A percentile compares a stretch with the other conserved stretches of the same genome.
Evolutionary conservation across 169 alveolate genomes (phyloP).

Genomic region (Amoebophrya sp.): DNA sequence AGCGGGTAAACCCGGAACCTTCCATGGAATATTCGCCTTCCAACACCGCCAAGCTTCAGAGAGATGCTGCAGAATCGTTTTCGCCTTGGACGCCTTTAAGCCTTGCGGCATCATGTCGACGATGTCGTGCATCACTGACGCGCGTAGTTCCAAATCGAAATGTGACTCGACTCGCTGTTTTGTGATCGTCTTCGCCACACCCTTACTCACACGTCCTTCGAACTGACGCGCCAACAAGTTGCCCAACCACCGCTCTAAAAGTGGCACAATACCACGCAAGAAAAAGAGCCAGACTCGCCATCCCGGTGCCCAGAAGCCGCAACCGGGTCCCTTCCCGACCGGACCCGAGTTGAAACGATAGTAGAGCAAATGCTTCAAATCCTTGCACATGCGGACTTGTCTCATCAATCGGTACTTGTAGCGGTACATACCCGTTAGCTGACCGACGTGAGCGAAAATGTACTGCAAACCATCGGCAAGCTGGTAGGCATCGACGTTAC

Average conservation of each 20-base stretch:
- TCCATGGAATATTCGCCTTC: conserved; percentile 99
- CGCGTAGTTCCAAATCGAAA: conserved; percentile 98
- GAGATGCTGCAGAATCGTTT: conserved; percentile 96
- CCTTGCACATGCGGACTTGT: conserved; percentile 98
- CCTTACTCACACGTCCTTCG: conserved; percentile 97
- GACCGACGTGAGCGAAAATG: conserved; percentile 98
- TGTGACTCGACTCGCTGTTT: conserved; percentile 99
- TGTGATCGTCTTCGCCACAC: conserved; percentile 97
- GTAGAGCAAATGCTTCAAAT: conserved; percentile 96
- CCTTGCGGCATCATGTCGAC: conserved; percentile 99
- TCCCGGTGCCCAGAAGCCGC: conserved; percentile 99
- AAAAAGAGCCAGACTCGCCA: conserved; percentile 99
- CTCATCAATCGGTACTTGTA: conserved; percentile 99
- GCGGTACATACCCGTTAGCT: conserved; percentile 99
- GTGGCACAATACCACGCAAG: conserved; percentile 95
- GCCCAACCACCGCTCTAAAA: conserved; percentile 99
- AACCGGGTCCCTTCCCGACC: conserved; percentile 99
- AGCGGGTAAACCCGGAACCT: conserved; percentile 98
- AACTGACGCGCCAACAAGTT: conserved; percentile 95
- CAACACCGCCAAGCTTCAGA: conserved; percentile 99
- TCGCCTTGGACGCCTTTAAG: conserved; percentile 92
- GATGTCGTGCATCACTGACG: conserved; percentile 99
- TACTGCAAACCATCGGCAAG: conserved; percentile 99
- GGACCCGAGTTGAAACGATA: conserved; percentile 99
- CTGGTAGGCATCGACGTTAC: conserved; percentile 99